Conservation (phyloP, 2,329 filamentous ascomycete genomes). For the Arthrobotrys sinensis region DNA sequence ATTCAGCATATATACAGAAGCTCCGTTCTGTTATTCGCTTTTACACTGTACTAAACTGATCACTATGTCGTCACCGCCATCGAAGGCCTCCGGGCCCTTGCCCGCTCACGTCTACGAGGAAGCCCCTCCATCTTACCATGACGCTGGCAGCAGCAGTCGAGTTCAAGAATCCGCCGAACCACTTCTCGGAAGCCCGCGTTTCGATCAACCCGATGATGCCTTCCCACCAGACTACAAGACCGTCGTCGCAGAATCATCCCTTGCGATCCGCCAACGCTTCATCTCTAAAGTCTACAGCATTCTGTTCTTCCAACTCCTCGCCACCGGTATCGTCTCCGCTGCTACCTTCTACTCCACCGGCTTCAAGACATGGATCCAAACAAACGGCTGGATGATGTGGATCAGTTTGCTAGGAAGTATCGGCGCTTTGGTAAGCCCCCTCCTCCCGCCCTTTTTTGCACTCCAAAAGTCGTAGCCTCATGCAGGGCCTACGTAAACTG, state of each 20-base stretch:
- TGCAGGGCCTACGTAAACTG: neutral
- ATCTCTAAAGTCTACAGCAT: constrained; percentile 98
- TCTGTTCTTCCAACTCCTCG: constrained; percentile 91
- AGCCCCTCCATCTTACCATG: constrained; percentile 57
- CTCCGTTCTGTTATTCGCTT: neutral
- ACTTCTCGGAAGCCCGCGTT: constrained; percentile 46
- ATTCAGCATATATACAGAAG: neutral
- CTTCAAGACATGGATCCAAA: constrained; percentile 91
- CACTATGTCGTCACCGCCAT: constrained; percentile 52
- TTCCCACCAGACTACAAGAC: constrained; percentile 80
- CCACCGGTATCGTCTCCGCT: constrained; percentile 83
- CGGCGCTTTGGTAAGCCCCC: constrained; percentile 76
- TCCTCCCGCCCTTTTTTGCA: neutral
- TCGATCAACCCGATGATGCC: constrained; percentile 54
- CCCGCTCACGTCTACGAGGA: constrained; percentile 54
- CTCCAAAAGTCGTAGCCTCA: constrained; percentile 20
- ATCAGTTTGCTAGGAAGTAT: constrained; percentile 74
- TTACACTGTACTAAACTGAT: neutral
- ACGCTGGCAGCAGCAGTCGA: constrained; percentile 51
- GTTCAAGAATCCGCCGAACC: constrained; percentile 49
- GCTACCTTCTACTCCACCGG: constrained; percentile 85
- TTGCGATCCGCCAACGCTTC: constrained; percentile 97
- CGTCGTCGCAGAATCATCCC: constrained; percentile 90
- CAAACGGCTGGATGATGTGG: constrained; percentile 86
- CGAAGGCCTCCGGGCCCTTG: constrained; percentile 47